Base-by-base conservation (phyloP, 495 filamentous ascomycete species). In the Penicilliopsis zonata region DNA sequence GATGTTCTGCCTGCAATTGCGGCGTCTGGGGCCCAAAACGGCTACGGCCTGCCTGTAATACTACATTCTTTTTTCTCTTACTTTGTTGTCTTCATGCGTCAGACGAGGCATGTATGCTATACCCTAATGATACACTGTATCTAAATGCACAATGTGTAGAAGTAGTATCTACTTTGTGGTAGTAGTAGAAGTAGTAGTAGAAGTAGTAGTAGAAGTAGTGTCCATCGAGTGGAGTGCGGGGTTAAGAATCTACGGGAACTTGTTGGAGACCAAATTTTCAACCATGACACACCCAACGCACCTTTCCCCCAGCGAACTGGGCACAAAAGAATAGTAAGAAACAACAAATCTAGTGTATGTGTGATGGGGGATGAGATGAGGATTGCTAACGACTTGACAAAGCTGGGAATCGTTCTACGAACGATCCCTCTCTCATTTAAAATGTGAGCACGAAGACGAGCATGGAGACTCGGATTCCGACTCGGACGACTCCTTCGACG, bases 311-410 rank as follows among this genome's bases (percentile, higher is more conserved):
- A 71, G 67, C 35, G 59, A 69, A 44, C 52, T 72, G 12, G 68
- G 68, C 31, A 67, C 64, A 23, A 71, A 67, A 42, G 61, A 71
- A 38, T 72, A 71, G 68, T 72, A 55, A 22, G 55, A 56, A 9
- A n/a, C n/a, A n/a, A n/a, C n/a, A n/a, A n/a, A n/a, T n/a, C n/a
- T n/a, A n/a, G n/a, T n/a, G n/a, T n/a, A n/a, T n/a, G n/a, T n/a
- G n/a, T n/a, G n/a, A n/a, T n/a, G n/a, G n/a, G n/a, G n/a, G n/a
- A n/a, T n/a, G n/a, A n/a, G n/a, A n/a, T n/a, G n/a, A 20, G 31
- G 26, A 28, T 19, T 4, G 27, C 12, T n/a, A 24, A 40, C 16
- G 28, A 27, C 37, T 36, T 29, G 25, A 39, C 18, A 27, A 13
- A 65, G 61, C 33, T 65, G 61, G 61, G 61, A 65, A 52, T 54